Evolutionary conservation across 2,329 filamentous ascomycete genomes (phyloP), one percentile per base, ranked within the genome.

Genomic region (Trichophyton simii): DNA sequence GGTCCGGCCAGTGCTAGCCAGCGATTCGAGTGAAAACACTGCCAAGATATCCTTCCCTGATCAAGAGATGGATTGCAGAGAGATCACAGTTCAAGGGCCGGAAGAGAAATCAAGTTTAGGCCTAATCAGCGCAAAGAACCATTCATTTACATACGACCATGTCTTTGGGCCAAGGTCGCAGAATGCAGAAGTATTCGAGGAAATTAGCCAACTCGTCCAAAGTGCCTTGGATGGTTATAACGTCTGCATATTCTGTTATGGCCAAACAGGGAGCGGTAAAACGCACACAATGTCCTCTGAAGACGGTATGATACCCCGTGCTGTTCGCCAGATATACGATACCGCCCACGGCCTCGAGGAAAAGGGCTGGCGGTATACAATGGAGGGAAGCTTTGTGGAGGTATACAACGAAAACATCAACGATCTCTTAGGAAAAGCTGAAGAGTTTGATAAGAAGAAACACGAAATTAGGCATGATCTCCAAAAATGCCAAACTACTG

Each of bases 381-480:
- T 99, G 84, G 89, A 95, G 71, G 94, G 94, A 5, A 91, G 87
- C 61, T 99, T 99, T 70, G 85, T 97, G 13, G 94, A 99, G 71
- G 94, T 99, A 4, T 99, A 99, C 82, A 97, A 99, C 65, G 94
- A 99, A 72, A 94, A 95, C 64, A 81, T 99, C 65, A 91, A 96
- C 71, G 94, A 99, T 72, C 77, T 99, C 13, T 82, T 99, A 2
- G 86, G 86, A 11, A 83, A 81, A 60, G 83, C 87, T 0, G 85
- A 87, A 60, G 81, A 86, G 20, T 80, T 90, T 58, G 84, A 86
- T 65, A 89, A 87, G 76, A 89, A 87, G 75, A 95, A 89, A 75
- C 87, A 92, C 58, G 89, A 95, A 68, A 92, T 96, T 62, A 84
- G 88, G 1, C 94, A 97, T 67, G 92, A 97, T 69, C 83, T 90